Evolutionary conservation across 2,329 filamentous ascomycete species (phyloP).

Genomic region (Pseudogymnoascus sp.): DNA sequence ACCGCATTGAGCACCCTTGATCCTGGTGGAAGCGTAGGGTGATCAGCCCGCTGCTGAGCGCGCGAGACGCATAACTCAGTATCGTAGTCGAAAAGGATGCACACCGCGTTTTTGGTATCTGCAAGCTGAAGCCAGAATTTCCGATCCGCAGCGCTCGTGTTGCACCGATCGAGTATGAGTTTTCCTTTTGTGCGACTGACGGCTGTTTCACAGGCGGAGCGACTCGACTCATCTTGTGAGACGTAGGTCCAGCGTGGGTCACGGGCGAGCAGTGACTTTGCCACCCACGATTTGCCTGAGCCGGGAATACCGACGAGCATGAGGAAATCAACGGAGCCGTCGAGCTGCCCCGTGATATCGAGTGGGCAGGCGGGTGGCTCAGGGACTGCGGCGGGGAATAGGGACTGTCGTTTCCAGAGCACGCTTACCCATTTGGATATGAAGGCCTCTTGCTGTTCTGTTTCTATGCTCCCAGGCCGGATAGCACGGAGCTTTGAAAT

Average conservation of each 20-base stretch:
- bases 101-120: constrained; percentile 1
- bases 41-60: constrained; percentile 9
- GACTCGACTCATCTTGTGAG: constrained; percentile 12
- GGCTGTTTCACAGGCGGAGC: constrained; percentile 1
- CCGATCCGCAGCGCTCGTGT: constrained; percentile 13
- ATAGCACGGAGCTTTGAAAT: constrained; percentile 11
- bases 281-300: constrained; percentile 13
- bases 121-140: constrained; percentile 10
- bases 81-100: constrained; percentile 14
- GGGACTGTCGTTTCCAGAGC: constrained; percentile 14
- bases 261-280: constrained; percentile 8
- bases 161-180: constrained; percentile 16
- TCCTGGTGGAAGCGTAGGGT: constrained; percentile 14
- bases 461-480: constrained; percentile 15
- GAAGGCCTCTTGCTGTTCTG: constrained; percentile 15
- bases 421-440: constrained; percentile 12
- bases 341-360: constrained; percentile 7
- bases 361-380: constrained; percentile 9
- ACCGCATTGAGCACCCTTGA: constrained; percentile 9
- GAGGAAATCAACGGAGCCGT: constrained; percentile 10
- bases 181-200: not conserved
- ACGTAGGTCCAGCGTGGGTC: constrained; percentile 8
- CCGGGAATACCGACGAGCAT: constrained; percentile 15
- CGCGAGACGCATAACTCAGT: constrained; percentile 11
- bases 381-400: not conserved